A percentile compares a stretch with the other conserved stretches of the same genome.
Conservation (phyloP, 1,284 basidiomycete species). For the Cryptococcus wingfieldii region DNA sequence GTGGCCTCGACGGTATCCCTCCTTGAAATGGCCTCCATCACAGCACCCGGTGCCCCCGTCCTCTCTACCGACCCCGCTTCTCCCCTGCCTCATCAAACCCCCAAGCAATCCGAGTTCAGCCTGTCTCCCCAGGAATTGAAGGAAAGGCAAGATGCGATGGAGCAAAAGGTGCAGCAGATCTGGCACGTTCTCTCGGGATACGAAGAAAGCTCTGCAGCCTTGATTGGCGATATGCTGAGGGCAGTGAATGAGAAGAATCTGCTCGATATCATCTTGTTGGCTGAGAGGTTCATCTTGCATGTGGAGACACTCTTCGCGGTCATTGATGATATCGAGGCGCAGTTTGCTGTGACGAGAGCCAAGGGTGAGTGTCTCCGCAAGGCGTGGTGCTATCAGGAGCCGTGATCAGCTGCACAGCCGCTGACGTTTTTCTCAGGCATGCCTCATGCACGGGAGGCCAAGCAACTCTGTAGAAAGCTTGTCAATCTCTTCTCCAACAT, state of each 20-base stretch:
- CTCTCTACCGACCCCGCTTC: slow-evolving; percentile 5
- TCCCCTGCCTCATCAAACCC: slow-evolving; percentile 11
- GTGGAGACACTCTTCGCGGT: slow-evolving; percentile 97
- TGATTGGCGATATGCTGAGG: slow-evolving; percentile 97
- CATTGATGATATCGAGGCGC: slow-evolving; percentile 90
- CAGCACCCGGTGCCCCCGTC: slow-evolving; percentile 16
- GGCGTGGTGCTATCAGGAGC: not conserved
- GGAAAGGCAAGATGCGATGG: slow-evolving; percentile 90
- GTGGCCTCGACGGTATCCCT: slow-evolving; percentile 48
- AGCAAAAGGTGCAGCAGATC: slow-evolving; percentile 95
- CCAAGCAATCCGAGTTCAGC: slow-evolving; percentile 36
- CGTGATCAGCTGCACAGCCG: not conserved
- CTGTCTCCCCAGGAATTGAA: slow-evolving; percentile 81
- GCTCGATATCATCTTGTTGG: slow-evolving; percentile 94
- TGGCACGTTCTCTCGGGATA: slow-evolving; percentile 99
- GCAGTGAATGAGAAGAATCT: slow-evolving; percentile 96
- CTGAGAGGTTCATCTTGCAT: slow-evolving; percentile 96
- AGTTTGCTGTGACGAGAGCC: slow-evolving; percentile 73
- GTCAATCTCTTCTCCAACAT: slow-evolving; percentile 97
- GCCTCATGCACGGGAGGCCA: slow-evolving; percentile 95
- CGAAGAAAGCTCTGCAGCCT: slow-evolving; percentile 97
- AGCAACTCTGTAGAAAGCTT: slow-evolving; percentile 97
- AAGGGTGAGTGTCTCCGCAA: slow-evolving; percentile 62
- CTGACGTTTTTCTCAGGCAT: slow-evolving; percentile 60
- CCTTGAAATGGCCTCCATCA: slow-evolving; percentile 36